A percentile compares a stretch with the other conserved stretches of the same genome.
These are phyloP conservation scores for Halophytophthora polymorphica DNA, from an alignment of 352 stramenopile species.

Conservation along the genomic window DNA sequence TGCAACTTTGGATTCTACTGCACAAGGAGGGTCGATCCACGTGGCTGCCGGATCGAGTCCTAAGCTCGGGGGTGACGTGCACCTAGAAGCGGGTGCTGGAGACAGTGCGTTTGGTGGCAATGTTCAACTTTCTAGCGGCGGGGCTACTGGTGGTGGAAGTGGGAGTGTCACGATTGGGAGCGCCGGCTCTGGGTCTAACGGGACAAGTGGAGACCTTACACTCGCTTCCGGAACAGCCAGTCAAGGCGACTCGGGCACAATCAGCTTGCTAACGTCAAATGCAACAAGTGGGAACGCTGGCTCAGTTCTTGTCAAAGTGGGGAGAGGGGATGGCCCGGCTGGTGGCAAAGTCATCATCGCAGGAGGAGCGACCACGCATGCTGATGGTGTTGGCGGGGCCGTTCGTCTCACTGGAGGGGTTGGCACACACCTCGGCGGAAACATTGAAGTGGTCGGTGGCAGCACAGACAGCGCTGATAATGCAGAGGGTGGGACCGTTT, in stretches of 20 bases:
- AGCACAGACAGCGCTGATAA: too few species aligned
- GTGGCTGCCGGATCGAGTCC: constrained; percentile 7
- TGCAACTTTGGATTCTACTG: constrained; percentile 2
- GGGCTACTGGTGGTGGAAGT: background rate
- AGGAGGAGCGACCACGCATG: constrained; percentile 1
- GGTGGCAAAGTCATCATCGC: background rate
- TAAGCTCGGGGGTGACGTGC: constrained; percentile 5
- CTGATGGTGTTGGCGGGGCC: background rate
- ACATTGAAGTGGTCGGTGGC: background rate
- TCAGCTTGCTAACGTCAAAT: constrained; percentile 8
- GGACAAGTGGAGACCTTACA: constrained; percentile 6
- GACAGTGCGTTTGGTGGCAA: background rate
- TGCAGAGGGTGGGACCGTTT: background rate
- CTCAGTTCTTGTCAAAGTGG: background rate
- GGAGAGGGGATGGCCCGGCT: background rate
- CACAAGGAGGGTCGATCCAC: constrained; percentile 4
- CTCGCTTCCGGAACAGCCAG: constrained; percentile 8
- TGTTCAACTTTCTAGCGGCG: constrained; percentile 5
- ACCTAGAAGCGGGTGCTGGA: constrained; percentile 2
- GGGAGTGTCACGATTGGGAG: background rate
- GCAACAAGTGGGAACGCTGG: background rate
- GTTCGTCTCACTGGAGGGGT: background rate
- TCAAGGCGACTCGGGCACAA: constrained; percentile 1
- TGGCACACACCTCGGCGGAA: background rate
- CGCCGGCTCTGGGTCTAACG: background rate